Evolutionary conservation across 306 rosid species (phyloP).

Genomic region (Vigna hirtella): DNA sequence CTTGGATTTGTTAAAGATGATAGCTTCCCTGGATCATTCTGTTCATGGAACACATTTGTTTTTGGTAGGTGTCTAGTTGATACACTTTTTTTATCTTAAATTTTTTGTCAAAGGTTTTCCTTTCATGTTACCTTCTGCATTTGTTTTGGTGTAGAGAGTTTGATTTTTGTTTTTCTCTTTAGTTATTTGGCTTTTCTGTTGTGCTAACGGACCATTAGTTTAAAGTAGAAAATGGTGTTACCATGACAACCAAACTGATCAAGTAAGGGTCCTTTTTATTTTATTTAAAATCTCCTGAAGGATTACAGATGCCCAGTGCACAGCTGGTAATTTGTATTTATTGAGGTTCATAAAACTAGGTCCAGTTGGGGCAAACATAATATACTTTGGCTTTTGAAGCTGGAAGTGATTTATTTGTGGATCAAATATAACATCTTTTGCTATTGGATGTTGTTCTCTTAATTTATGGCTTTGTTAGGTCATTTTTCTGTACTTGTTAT

Average conservation of each 20-base stretch:
- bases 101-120: not conserved
- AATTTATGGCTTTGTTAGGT: not conserved
- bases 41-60: not conserved
- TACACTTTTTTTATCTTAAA: not conserved
- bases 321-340: not conserved
- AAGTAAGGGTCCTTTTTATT: not conserved
- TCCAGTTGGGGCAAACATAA: not conserved
- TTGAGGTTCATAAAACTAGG: not conserved
- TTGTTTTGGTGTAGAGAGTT: not conserved
- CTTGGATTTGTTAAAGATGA: conserved; percentile 25
- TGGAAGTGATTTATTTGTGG: conserved; percentile 5
- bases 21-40: conserved; percentile 34
- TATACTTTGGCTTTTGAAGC: not conserved
- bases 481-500: not conserved
- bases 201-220: conserved; percentile 3
- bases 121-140: conserved; percentile 19
- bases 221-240: conserved; percentile 29
- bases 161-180: conserved; percentile 5
- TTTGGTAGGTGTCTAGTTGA: conserved; percentile 14
- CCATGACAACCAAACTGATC: not conserved
- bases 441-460: not conserved
- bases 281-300: not conserved
- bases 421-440: not conserved
- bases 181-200: conserved; percentile 4
- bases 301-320: not conserved